Conservation (phyloP, 78 protist genomes). For the Planoprotostelium fungivorum region DNA sequence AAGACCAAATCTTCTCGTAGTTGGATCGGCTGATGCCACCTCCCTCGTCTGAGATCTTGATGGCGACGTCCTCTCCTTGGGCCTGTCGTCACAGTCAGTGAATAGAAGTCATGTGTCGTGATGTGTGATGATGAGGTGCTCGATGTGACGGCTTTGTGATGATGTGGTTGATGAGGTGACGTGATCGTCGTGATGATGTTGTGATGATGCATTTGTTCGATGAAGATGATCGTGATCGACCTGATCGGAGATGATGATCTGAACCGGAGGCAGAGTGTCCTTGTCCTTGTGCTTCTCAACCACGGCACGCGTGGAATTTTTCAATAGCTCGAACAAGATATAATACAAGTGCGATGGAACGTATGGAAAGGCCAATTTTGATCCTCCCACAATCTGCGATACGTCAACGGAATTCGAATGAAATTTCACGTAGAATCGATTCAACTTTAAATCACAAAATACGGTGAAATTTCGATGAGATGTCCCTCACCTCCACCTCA, state of each 20-base stretch:
- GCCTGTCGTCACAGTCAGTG: neutral
- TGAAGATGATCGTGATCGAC: too few relatives aligned
- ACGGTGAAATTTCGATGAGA: too few relatives aligned
- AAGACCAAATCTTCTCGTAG: neutral
- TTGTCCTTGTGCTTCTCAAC: neutral
- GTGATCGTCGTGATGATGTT: too few relatives aligned
- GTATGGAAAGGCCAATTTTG: neutral
- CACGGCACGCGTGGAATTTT: conserved; percentile 11
- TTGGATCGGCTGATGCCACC: neutral
- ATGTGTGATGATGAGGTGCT: too few relatives aligned
- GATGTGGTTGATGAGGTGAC: too few relatives aligned
- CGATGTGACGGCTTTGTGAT: too few relatives aligned
- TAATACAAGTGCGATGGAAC: conserved; percentile 4
- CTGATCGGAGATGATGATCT: neutral
- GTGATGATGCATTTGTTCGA: too few relatives aligned
- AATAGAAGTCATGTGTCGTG: too few relatives aligned
- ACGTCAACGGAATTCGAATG: neutral
- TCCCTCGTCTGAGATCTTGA: neutral
- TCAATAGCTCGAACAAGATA: conserved; percentile 6
- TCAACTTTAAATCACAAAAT: too few relatives aligned
- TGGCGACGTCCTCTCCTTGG: conserved; percentile 1
- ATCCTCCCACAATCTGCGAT: neutral
- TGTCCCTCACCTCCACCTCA: neutral
- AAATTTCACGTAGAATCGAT: neutral
- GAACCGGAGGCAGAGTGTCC: neutral